A percentile compares a stretch with the other conserved stretches of the same genome.
Conservation (phyloP, 805 yeast genomes). For the Metschnikowia gelsemii region DNA sequence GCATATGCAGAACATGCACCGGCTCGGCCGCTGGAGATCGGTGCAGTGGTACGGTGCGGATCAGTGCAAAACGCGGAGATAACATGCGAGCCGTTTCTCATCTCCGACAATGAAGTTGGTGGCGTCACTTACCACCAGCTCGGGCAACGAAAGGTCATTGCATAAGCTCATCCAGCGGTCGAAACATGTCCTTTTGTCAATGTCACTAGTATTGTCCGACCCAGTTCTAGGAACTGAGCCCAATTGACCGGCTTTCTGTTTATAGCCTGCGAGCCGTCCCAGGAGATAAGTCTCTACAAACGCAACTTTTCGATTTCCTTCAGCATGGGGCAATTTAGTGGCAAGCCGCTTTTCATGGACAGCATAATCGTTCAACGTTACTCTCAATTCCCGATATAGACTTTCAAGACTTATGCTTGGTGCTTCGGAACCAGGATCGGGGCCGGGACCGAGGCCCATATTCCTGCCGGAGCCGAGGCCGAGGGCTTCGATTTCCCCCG, state of each 20-base stretch:
- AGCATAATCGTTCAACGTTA: constrained; percentile 29
- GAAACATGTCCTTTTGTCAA: constrained; percentile 15
- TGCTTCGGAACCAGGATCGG: too few species aligned
- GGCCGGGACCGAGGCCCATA: too few species aligned
- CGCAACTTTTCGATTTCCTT: constrained; percentile 31
- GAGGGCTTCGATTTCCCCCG: constrained; percentile 10
- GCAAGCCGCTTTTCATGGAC: constrained; percentile 29
- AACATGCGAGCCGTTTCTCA: constrained; percentile 35
- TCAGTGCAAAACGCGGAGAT: constrained; percentile 18
- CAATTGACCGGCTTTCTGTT: not conserved
- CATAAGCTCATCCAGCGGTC: constrained; percentile 33
- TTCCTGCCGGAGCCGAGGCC: too few species aligned
- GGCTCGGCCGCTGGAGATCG: constrained; percentile 4
- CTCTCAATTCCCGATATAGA: constrained; percentile 28
- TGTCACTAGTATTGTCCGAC: too few species aligned
- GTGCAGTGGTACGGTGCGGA: too few species aligned
- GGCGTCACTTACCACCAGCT: constrained; percentile 25
- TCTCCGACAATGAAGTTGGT: constrained; percentile 42
- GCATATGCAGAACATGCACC: too few species aligned
- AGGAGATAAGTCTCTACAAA: constrained; percentile 25
- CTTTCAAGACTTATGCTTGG: constrained; percentile 20
- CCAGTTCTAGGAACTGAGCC: too few species aligned
- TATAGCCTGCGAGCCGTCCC: constrained; percentile 1
- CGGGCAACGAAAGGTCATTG: constrained; percentile 23
- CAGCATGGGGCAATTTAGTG: constrained; percentile 22